Percentiles rank a stretch among this genome's conserved stretches.
Evolutionary conservation across 2,329 filamentous ascomycete genomes (phyloP).

Genomic region (Conoideocrella luteorostrata): DNA sequence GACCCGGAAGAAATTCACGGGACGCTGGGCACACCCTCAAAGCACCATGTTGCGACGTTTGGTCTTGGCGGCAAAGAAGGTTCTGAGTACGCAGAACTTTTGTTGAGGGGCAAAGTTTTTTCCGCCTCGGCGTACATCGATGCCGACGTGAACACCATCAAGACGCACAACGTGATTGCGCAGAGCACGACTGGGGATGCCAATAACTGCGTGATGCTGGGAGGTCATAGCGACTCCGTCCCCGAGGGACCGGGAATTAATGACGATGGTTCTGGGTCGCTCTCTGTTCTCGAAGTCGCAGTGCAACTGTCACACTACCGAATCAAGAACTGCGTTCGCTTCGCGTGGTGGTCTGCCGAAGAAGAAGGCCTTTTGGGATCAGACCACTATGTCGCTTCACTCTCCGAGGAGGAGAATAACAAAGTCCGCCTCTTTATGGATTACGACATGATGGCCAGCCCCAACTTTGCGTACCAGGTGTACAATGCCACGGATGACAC

Average conservation of each 20-base stretch:
- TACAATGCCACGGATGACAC: conserved; percentile 66
- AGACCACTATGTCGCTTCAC: conserved; percentile 51
- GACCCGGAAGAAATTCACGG: conserved; percentile 56
- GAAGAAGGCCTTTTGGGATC: conserved; percentile 61
- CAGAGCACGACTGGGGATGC: conserved; percentile 54
- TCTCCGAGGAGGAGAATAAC: conserved; percentile 51
- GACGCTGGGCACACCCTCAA: conserved; percentile 57
- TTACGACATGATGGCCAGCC: conserved; percentile 64
- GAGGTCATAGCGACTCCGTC: conserved; percentile 59
- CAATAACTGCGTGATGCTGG: conserved; percentile 60
- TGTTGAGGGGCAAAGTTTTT: conserved; percentile 44
- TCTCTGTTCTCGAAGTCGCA: conserved; percentile 57
- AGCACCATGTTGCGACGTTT: conserved; percentile 60
- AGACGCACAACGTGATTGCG: conserved; percentile 55
- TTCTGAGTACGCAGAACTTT: conserved; percentile 44
- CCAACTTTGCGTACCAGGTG: conserved; percentile 61
- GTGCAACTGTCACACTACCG: conserved; percentile 49
- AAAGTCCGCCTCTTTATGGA: conserved; percentile 63
- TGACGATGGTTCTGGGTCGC: conserved; percentile 65
- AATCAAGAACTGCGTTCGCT: conserved; percentile 60
- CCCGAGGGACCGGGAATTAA: conserved; percentile 66
- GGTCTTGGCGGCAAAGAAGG: conserved; percentile 58
- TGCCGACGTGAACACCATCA: conserved; percentile 45
- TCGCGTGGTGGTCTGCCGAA: conserved; percentile 63
- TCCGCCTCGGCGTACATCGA: conserved; percentile 55